Base-by-base conservation (phyloP, 2,329 filamentous ascomycete species). In the Fusarium multiceps region DNA sequence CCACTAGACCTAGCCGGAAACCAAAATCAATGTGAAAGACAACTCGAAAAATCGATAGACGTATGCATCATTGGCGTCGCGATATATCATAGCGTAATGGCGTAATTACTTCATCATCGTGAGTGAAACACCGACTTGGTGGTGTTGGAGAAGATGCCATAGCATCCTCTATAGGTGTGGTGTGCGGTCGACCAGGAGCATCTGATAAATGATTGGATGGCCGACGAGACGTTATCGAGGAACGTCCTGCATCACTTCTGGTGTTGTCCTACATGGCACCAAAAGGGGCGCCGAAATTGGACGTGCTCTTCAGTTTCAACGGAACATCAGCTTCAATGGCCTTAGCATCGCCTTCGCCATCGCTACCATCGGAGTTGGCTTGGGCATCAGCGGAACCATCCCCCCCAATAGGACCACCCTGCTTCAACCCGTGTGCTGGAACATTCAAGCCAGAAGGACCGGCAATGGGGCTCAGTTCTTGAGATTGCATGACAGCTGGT, bases 271-370 rank as follows among this genome's bases (percentile, higher is more conserved):
- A 79, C 49, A 76, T 68, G 32, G 68, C 67, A 34, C 83, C 83
- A 67, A 85, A 82, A 2, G 83, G 83, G 21, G 82, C 80, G 14
- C 83, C 83, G 73, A 85, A 85, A 68, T 85, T 86, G 65, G 77
- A 81, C 20, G 80, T 83, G 27, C 74, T 79, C 71, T 78, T 84
- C 42, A 86, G 75, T 71, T 81, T 83, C 30, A 86, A 77, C 3
- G 84, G 82, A 28, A 86, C 79, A 25, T 85, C 83, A n/a, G 72
- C 64, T 45, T 82, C 80, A 18, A 80, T 72, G 6, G 71, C 74
- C 32, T 79, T 77, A 32, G 63, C 65, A 25, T 60, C 56, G 12
- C 54, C 48, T 64, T 76, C 74, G 32, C 58, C 64, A n/a, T 74
- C 68, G 20, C 72, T 71, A 25, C 78, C 78, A 40, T 72, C 71